Evolutionary conservation across 441 rosid genomes (phyloP).

Genomic region (Pelargonium fulgidum): DNA sequence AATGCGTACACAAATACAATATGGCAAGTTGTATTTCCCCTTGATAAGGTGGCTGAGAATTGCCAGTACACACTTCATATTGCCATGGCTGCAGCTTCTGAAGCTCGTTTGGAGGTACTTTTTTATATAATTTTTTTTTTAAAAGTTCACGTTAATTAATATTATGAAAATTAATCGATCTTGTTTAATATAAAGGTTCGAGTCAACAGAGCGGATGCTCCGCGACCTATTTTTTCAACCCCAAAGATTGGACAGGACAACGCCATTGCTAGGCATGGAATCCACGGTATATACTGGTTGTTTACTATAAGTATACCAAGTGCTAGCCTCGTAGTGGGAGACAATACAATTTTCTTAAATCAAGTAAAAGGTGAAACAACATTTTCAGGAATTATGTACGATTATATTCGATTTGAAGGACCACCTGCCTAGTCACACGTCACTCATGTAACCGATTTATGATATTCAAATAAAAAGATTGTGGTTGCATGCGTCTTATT

Average conservation of each 20-base stretch:
- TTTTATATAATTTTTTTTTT: not conserved
- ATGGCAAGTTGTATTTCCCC: conserved; percentile 77
- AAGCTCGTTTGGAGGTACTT: conserved; percentile 74
- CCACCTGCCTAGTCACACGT: too few relatives aligned
- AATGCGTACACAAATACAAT: conserved; percentile 48
- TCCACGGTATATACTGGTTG: conserved; percentile 77
- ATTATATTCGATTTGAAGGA: too few relatives aligned
- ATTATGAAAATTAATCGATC: too few relatives aligned
- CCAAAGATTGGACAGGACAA: conserved; percentile 78
- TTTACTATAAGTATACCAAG: too few relatives aligned
- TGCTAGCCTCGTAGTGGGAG: too few relatives aligned
- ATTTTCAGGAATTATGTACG: too few relatives aligned
- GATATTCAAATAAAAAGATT: too few relatives aligned
- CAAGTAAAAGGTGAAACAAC: too few relatives aligned
- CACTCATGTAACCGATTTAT: too few relatives aligned
- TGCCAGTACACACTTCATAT: conserved; percentile 53
- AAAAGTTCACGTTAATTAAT: too few relatives aligned
- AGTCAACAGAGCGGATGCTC: conserved; percentile 38
- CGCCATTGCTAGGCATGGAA: conserved; percentile 83
- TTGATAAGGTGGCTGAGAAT: conserved; percentile 34
- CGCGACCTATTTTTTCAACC: conserved; percentile 48
- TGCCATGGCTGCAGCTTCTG: conserved; percentile 80
- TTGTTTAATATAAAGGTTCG: conserved; percentile 39
- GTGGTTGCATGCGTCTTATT: too few relatives aligned
- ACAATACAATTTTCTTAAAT: too few relatives aligned